Conservation (phyloP, 306 rosid species). For the Mimosa pudica region DNA sequence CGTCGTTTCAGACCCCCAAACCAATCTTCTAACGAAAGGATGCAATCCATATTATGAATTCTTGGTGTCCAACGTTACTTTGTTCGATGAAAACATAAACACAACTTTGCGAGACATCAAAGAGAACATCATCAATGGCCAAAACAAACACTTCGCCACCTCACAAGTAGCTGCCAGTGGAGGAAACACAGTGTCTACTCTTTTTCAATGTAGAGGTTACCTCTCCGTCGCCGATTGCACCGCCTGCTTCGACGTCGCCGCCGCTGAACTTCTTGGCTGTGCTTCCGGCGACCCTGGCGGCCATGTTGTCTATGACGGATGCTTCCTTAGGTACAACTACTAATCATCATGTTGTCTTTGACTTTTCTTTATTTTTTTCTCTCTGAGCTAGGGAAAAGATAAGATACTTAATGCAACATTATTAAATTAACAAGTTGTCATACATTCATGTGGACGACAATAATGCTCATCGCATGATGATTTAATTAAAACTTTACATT, state of each 20-base stretch:
- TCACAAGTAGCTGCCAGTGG: constrained; percentile 41
- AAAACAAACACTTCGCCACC: constrained; percentile 47
- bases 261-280: constrained; percentile 52
- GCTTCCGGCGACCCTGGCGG: constrained; percentile 54
- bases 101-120: constrained; percentile 42
- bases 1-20: constrained; percentile 46
- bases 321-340: constrained; percentile 60
- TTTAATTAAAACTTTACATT: no score
- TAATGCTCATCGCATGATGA: background rate
- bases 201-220: constrained; percentile 65
- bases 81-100: constrained; percentile 46
- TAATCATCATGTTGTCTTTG: no score
- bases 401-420: background rate
- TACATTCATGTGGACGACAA: background rate
- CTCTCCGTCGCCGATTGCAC: constrained; percentile 52
- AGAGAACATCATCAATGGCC: constrained; percentile 37
- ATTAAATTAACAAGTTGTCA: no score
- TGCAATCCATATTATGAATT: constrained; percentile 43
- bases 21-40: constrained; percentile 36
- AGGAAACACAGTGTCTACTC: constrained; percentile 33
- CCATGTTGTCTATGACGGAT: constrained; percentile 62
- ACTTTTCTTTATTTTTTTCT: background rate
- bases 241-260: constrained; percentile 49
- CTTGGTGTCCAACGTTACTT: constrained; percentile 38
- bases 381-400: background rate